Conservation (phyloP, 768 basidiomycete genomes). For the Cystoderma amianthinum region DNA sequence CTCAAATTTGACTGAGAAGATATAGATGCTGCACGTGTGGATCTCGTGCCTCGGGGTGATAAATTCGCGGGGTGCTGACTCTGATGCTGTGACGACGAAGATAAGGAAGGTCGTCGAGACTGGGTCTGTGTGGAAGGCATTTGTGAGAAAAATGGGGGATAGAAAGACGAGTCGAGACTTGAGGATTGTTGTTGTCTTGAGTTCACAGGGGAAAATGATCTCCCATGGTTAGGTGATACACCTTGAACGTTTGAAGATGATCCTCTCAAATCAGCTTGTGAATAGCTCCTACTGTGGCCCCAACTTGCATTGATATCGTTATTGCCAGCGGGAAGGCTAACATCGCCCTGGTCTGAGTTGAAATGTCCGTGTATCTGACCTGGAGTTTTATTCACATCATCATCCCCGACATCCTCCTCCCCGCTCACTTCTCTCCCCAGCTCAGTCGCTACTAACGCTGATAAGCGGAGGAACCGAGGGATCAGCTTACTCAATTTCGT, state of each 20-base stretch:
- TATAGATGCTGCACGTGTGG: conserved; percentile 24
- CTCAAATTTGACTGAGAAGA: conserved; percentile 14
- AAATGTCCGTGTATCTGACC: conserved; percentile 9
- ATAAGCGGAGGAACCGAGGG: conserved; percentile 67
- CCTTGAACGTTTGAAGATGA: too few species aligned
- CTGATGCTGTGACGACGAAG: not conserved
- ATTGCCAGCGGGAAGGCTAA: not conserved
- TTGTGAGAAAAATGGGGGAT: not conserved
- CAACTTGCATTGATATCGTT: not conserved
- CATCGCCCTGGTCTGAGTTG: not conserved
- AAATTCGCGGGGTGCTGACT: too few species aligned
- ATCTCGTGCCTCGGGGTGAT: too few species aligned
- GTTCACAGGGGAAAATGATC: not conserved
- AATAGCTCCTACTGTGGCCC: not conserved
- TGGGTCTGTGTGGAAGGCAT: not conserved
- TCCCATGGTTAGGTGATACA: not conserved
- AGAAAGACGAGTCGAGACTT: not conserved
- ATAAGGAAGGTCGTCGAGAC: not conserved
- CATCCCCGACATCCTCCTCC: conserved; percentile 36
- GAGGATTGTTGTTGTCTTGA: not conserved
- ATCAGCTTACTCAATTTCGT: conserved; percentile 62
- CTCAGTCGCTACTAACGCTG: conserved; percentile 73
- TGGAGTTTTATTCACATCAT: conserved; percentile 13
- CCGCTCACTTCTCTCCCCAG: conserved; percentile 64
- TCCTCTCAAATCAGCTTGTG: not conserved